Percentiles rank a stretch among this genome's conserved stretches.
Evolutionary conservation across 2,329 filamentous ascomycete genomes (phyloP).

Genomic region (Incumbomyces delicatus): DNA sequence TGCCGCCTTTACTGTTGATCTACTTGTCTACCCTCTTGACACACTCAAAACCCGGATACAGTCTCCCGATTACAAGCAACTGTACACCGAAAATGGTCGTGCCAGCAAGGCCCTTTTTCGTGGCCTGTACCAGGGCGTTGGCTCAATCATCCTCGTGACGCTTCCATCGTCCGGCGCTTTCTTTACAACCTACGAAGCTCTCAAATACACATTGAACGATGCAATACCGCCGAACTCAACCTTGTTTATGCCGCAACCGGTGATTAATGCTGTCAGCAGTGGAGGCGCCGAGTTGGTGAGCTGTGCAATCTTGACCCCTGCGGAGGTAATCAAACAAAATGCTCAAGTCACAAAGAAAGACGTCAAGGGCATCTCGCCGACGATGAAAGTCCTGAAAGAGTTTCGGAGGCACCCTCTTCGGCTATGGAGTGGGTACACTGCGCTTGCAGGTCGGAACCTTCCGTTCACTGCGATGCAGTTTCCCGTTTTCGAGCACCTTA

Average conservation of each 20-base stretch:
- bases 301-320: conserved; percentile 76
- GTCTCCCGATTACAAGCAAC: conserved; percentile 61
- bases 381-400: conserved; percentile 46
- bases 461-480: conserved; percentile 86
- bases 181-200: conserved; percentile 79
- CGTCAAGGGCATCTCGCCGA: conserved; percentile 31
- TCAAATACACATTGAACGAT: conserved; percentile 53
- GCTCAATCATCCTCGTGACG: conserved; percentile 74
- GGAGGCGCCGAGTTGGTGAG: conserved; percentile 71
- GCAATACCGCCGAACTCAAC: conserved; percentile 35
- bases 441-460: conserved; percentile 70
- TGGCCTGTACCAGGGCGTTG: conserved; percentile 79
- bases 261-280: conserved; percentile 65
- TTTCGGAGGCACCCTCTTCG: conserved; percentile 49
- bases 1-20: conserved; percentile 76
- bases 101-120: conserved; percentile 49
- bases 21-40: conserved; percentile 78
- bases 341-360: conserved; percentile 62
- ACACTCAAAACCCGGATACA: conserved; percentile 83
- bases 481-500: conserved; percentile 69
- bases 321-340: conserved; percentile 89
- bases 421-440: conserved; percentile 64
- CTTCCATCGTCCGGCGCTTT: conserved; percentile 84
- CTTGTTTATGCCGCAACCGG: conserved; percentile 50
- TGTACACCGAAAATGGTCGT: conserved; percentile 41